phyloP scores from a whole-genome alignment of 352 stramenopile species.

The Globisporangium megalacanthum region DNA sequence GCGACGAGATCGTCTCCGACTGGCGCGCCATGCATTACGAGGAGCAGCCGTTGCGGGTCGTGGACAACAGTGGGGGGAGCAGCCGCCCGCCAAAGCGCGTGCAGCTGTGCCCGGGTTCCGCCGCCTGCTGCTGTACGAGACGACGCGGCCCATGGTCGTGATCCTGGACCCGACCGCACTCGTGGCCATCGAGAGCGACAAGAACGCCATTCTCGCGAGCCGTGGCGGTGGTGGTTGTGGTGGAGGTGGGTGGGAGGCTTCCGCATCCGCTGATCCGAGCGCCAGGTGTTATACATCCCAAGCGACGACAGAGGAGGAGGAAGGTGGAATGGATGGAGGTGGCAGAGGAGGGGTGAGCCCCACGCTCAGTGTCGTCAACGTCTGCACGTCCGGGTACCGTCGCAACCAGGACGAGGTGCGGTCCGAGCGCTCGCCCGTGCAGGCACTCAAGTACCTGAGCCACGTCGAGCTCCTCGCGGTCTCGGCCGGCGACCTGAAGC shows the following conservation, averaged over 20 bases:
- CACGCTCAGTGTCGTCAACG: constrained; percentile 47
- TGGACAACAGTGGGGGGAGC: constrained; percentile 18
- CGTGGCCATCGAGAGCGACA: constrained; percentile 25
- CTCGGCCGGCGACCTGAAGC: constrained; percentile 66
- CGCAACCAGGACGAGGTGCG: constrained; percentile 71
- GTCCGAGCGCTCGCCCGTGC: constrained; percentile 69
- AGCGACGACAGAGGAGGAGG: too few relatives aligned
- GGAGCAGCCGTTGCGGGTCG: constrained; percentile 40
- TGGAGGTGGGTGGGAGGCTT: background rate
- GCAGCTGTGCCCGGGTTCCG: constrained; percentile 54
- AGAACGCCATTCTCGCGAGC: constrained; percentile 8
- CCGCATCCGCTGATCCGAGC: background rate
- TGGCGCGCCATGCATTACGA: constrained; percentile 73
- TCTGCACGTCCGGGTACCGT: constrained; percentile 63
- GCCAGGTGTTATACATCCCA: background rate
- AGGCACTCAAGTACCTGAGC: constrained; percentile 66
- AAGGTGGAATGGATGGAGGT: background rate
- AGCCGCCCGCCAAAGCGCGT: constrained; percentile 61
- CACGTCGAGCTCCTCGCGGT: constrained; percentile 57
- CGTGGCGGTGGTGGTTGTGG: background rate
- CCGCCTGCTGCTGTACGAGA: constrained; percentile 55
- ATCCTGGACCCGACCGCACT: constrained; percentile 47
- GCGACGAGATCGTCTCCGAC: constrained; percentile 24
- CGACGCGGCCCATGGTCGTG: constrained; percentile 59
- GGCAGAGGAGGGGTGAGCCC: constrained; percentile 23